A percentile compares a stretch with the other conserved stretches of the same genome.
phyloP scores from a whole-genome alignment of 768 basidiomycete genomes.

The Hericium coralloides region DNA sequence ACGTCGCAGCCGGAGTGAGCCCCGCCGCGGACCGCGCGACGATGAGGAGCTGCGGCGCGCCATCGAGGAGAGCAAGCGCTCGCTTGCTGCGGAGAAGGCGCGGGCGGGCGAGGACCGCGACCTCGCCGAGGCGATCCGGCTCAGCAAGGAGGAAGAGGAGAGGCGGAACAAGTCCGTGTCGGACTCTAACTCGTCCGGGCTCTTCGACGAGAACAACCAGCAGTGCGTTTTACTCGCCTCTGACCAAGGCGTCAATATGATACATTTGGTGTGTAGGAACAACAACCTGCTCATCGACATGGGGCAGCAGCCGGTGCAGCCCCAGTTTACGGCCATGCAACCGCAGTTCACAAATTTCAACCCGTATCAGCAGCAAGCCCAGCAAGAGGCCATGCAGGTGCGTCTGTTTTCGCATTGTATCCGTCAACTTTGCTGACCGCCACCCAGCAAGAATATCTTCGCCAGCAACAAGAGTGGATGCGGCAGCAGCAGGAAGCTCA shows the following conservation, averaged over 20 bases:
- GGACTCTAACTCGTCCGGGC: constrained; percentile 56
- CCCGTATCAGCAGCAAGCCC: constrained; percentile 86
- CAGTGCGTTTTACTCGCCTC: constrained; percentile 33
- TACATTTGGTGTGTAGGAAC: not conserved
- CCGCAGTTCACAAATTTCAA: constrained; percentile 92
- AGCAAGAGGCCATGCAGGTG: constrained; percentile 79
- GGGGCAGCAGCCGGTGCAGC: constrained; percentile 1
- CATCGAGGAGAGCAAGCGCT: constrained; percentile 84
- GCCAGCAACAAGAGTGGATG: constrained; percentile 60
- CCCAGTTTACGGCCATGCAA: constrained; percentile 44
- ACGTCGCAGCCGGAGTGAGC: constrained; percentile 19
- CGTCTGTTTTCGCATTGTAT: not conserved
- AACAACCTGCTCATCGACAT: constrained; percentile 3
- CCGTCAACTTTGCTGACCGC: not conserved
- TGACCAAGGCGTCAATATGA: too few species aligned
- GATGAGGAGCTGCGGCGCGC: constrained; percentile 78
- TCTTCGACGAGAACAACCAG: constrained; percentile 72
- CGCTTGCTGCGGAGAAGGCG: constrained; percentile 60
- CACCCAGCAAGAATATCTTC: constrained; percentile 32
- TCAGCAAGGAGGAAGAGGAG: constrained; percentile 89
- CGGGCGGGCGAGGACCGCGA: constrained; percentile 72
- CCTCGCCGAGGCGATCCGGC: constrained; percentile 66
- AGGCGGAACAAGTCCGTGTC: constrained; percentile 61
- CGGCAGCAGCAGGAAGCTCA: constrained; percentile 52
- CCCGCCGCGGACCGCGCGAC: constrained; percentile 37